Evolutionary conservation across 2,329 filamentous ascomycete genomes (phyloP), one percentile per base, ranked within the genome.

Genomic region (Calycina herbarum): DNA sequence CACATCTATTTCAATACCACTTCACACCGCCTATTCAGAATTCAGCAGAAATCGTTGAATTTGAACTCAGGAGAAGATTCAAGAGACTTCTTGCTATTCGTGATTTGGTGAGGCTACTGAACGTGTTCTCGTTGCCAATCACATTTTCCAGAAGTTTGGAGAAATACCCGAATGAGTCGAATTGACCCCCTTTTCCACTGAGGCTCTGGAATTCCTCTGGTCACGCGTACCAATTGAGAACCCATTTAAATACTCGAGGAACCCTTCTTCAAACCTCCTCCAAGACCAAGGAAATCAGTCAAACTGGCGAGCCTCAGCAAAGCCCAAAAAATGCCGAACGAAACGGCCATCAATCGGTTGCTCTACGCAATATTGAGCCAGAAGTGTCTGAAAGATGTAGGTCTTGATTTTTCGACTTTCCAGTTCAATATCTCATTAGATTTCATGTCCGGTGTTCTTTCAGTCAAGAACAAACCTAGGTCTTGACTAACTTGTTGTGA

Each of bases 291-390:
- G 54, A 40, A 20, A 51, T 31, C 42, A 58, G 57, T 66, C 68
- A 73, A 70, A 45, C 63, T 72, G 69, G 72, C 69, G 65, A 71
- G 75, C 62, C 73, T 77, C 33, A 76, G 79, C 66, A 78, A 78
- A 64, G 76, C 72, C 65, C 57, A 64, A 60, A 80, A 31, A 31
- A 76, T 76, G 77, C 78, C 81, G 33, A 81, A 78, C 5, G 83
- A 85, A 67, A 79, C 76, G 61, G 79, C 81, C 59, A 83, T 80
- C 20, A 78, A 79, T 40, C 81, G 80, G 48, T 83, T 86, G 66
- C 77, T 85, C n/a, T 85, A 84, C 72, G 79, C 81, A 27, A 85
- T 86, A 61, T 76, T 85, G 69, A 84, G 82, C 68, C 83, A 86
- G 69, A 76, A 85, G 60, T 82, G 84, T 68, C 73, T 85, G 38